These are phyloP conservation scores for Spizellomyces sp. DNA, from an alignment of 192 early-diverging fungal genomes.

Conservation along the genomic window DNA sequence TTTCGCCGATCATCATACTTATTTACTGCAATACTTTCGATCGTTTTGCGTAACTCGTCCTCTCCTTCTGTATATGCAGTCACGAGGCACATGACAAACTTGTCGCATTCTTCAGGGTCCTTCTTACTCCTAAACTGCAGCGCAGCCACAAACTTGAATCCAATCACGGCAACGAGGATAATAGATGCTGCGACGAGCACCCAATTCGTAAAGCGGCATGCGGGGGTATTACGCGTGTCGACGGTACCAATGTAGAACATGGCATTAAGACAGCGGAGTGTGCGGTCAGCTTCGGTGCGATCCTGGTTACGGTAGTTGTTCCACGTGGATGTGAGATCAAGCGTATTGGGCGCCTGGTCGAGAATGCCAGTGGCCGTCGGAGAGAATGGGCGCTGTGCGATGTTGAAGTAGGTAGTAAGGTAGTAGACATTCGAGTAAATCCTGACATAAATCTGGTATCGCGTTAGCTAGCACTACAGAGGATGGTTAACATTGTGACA, in stretches of 20 bases:
- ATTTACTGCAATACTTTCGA: constrained; percentile 81
- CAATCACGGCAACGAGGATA: constrained; percentile 78
- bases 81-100: constrained; percentile 87
- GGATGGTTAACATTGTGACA: not conserved
- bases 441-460: constrained; percentile 11
- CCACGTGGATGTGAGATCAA: constrained; percentile 5
- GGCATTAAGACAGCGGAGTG: constrained; percentile 68
- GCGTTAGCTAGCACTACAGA: no score
- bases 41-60: constrained; percentile 82
- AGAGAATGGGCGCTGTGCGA: constrained; percentile 8
- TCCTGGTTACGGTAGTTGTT: constrained; percentile 1
- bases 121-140: constrained; percentile 70
- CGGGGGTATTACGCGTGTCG: constrained; percentile 72
- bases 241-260: constrained; percentile 78
- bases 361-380: not conserved
- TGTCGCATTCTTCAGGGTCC: constrained; percentile 78
- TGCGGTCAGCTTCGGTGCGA: constrained; percentile 11
- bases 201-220: constrained; percentile 83
- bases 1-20: constrained; percentile 92
- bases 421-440: constrained; percentile 47
- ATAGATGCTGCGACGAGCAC: constrained; percentile 78
- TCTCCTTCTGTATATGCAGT: constrained; percentile 94
- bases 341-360: not conserved
- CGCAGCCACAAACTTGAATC: constrained; percentile 91
- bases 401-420: constrained; percentile 1